A percentile compares a stretch with the other conserved stretches of the same genome.
phyloP scores from a whole-genome alignment of 202 grass and related monocot species.

The Panicum virgatum region DNA sequence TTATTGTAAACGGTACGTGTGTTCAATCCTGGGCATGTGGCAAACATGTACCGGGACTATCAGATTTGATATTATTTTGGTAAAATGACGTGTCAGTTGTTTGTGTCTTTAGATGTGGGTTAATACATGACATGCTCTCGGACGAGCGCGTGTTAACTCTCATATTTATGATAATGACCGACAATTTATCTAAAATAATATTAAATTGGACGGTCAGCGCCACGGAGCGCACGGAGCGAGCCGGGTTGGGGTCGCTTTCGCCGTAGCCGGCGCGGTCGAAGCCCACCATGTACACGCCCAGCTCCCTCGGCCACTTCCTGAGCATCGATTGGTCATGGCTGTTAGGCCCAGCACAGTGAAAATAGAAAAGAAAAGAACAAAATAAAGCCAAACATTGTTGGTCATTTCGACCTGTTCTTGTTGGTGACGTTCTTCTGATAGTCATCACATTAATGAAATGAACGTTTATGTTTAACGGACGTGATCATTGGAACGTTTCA shows the following conservation, averaged over 20 bases:
- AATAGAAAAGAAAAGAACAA: no score
- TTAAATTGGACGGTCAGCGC: no score
- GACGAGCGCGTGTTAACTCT: no score
- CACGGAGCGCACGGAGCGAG: constrained; percentile 61
- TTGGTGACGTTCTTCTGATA: background rate
- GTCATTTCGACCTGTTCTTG: constrained; percentile 1
- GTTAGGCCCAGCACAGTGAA: background rate
- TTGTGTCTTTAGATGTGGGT: no score
- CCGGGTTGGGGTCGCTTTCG: constrained; percentile 83
- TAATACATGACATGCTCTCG: no score
- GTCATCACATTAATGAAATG: background rate
- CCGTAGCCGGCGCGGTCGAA: constrained; percentile 82
- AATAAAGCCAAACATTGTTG: background rate
- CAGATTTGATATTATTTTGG: no score
- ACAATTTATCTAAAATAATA: no score
- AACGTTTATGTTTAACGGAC: background rate
- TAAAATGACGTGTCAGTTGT: no score
- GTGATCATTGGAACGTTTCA: background rate
- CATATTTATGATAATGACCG: no score
- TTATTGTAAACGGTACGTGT: no score
- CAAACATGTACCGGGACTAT: no score
- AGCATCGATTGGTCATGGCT: background rate
- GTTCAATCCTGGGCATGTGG: no score
- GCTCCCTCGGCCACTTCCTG: constrained; percentile 61
- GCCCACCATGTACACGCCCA: constrained; percentile 76